A percentile compares a stretch with the other conserved stretches of the same genome.
phyloP scores from a whole-genome alignment of 2,329 filamentous ascomycete genomes.

The Neospermospora avenae region DNA sequence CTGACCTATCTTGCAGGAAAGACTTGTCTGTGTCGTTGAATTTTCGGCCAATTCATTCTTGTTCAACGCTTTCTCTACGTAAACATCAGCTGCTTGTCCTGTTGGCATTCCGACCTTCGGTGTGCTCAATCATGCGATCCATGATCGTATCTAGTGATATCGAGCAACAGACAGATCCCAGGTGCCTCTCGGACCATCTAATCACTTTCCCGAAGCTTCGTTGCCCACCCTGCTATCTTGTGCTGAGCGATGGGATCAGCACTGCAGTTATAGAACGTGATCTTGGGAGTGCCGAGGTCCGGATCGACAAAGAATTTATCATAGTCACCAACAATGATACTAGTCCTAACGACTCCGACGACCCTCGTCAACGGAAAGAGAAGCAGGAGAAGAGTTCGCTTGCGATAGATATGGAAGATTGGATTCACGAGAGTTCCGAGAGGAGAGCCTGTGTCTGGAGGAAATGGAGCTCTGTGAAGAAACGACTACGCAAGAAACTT shows the following conservation, averaged over 20 bases:
- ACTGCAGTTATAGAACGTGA: slow-evolving; percentile 56
- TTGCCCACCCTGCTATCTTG: slow-evolving; percentile 51
- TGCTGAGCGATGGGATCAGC: slow-evolving; percentile 48
- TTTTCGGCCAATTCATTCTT: slow-evolving; percentile 48
- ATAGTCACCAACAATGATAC: slow-evolving; percentile 55
- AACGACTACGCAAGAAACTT: slow-evolving; percentile 19
- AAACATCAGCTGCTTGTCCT: slow-evolving; percentile 53
- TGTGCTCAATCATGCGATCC: slow-evolving; percentile 45
- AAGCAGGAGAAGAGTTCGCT: background rate
- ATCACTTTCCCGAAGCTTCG: slow-evolving; percentile 27
- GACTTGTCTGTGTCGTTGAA: slow-evolving; percentile 47
- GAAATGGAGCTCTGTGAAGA: slow-evolving; percentile 38
- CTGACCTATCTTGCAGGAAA: slow-evolving; percentile 30
- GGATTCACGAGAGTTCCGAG: slow-evolving; percentile 36
- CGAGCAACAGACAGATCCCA: slow-evolving; percentile 1
- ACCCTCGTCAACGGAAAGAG: background rate
- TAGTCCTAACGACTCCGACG: slow-evolving; percentile 5
- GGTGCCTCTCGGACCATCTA: slow-evolving; percentile 19
- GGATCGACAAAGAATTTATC: slow-evolving; percentile 49
- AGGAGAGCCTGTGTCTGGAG: slow-evolving; percentile 37
- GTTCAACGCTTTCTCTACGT: slow-evolving; percentile 37
- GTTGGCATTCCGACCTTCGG: slow-evolving; percentile 50
- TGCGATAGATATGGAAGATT: slow-evolving; percentile 27
- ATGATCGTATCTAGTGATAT: slow-evolving; percentile 32
- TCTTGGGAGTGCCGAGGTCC: slow-evolving; percentile 42